A percentile compares a stretch with the other conserved stretches of the same genome.
Conservation (phyloP, 108 stramenopile genomes). For the Cylindrotheca fusiformis region DNA sequence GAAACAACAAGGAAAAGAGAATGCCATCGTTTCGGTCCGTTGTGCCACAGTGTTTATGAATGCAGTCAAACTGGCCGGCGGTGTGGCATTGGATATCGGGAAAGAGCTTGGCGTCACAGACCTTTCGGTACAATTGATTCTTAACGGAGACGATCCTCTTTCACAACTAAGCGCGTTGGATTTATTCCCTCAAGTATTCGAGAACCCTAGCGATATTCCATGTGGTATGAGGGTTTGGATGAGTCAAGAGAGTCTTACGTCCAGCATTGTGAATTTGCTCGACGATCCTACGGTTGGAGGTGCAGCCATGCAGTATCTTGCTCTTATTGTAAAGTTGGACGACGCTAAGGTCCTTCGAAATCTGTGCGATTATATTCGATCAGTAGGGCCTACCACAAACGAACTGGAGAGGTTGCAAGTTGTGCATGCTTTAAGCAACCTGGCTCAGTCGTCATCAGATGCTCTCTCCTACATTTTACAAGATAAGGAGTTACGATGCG, state of each 20-base stretch:
- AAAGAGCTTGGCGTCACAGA: not conserved
- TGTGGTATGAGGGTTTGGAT: constrained; percentile 6
- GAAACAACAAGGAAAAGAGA: not conserved
- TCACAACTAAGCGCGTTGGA: constrained; percentile 23
- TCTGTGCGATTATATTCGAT: constrained; percentile 12
- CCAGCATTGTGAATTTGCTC: constrained; percentile 9
- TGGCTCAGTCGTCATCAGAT: not conserved
- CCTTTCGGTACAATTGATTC: constrained; percentile 10
- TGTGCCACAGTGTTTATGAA: constrained; percentile 18
- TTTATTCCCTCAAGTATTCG: constrained; percentile 22
- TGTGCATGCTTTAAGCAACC: constrained; percentile 9
- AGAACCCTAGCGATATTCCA: not conserved
- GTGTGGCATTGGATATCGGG: not conserved
- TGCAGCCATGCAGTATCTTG: constrained; percentile 19
- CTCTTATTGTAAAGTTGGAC: constrained; percentile 1
- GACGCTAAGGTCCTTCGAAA: not conserved
- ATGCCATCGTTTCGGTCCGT: constrained; percentile 16
- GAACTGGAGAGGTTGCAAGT: constrained; percentile 25
- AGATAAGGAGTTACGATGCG: constrained; percentile 8
- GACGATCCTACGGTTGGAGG: constrained; percentile 22
- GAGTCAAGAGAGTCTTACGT: not conserved
- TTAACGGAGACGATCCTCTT: constrained; percentile 18
- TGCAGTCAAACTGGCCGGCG: not conserved
- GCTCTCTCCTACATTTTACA: not conserved
- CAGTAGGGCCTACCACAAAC: not conserved